A percentile compares a stretch with the other conserved stretches of the same genome.
Evolutionary conservation across 2,329 filamentous ascomycete genomes (phyloP).

Genomic region (Phialophora chinensis): DNA sequence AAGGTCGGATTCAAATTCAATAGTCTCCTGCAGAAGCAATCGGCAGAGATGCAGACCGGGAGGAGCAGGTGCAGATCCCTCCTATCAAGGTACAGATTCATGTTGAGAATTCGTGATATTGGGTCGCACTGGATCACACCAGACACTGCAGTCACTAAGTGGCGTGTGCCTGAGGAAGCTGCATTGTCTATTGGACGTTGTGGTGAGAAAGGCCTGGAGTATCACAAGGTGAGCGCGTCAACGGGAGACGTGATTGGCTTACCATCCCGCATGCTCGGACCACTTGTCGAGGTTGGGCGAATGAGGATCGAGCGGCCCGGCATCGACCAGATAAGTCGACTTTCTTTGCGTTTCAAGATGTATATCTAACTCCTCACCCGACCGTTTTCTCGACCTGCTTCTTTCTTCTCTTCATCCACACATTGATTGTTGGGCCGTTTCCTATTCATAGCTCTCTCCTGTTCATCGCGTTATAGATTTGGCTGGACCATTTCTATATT

Average conservation of each 20-base stretch:
- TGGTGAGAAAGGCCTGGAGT: slow-evolving; percentile 20
- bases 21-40: neutral
- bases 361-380: slow-evolving; percentile 33
- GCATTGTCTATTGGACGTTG: slow-evolving; percentile 23
- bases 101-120: slow-evolving; percentile 7
- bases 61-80: neutral
- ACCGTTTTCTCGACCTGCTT: slow-evolving; percentile 27
- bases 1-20: neutral
- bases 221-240: slow-evolving; percentile 31
- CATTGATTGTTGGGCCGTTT: slow-evolving; percentile 45
- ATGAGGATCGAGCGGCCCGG: slow-evolving; percentile 13
- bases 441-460: slow-evolving; percentile 44
- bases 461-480: slow-evolving; percentile 42
- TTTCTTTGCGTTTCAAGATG: slow-evolving; percentile 18
- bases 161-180: slow-evolving; percentile 4
- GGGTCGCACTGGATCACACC: slow-evolving; percentile 11
- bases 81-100: slow-evolving; percentile 3
- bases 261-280: slow-evolving; percentile 4
- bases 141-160: slow-evolving; percentile 5
- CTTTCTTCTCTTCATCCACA: slow-evolving; percentile 34
- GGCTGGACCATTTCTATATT: slow-evolving; percentile 52
- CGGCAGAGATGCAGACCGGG: neutral
- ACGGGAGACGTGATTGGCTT: slow-evolving; percentile 25
- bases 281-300: slow-evolving; percentile 17
- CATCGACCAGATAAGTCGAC: slow-evolving; percentile 7